Evolutionary conservation across 768 basidiomycete species (phyloP).

Genomic region (Lepiota brunneoincarnata): DNA sequence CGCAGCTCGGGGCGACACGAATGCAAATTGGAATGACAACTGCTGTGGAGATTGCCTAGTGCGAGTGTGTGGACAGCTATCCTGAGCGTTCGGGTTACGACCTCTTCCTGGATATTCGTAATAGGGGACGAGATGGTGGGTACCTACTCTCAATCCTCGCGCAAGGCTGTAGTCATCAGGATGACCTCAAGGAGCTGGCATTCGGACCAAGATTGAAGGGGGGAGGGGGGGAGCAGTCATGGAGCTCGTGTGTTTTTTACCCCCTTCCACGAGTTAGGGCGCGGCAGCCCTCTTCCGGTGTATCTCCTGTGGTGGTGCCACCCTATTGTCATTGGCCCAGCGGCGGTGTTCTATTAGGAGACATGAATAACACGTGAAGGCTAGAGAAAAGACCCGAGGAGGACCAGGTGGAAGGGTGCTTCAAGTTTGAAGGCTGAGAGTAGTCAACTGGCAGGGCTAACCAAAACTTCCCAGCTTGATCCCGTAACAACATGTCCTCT

Average conservation of each 20-base stretch:
- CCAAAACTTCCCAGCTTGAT: background rate
- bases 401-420: background rate
- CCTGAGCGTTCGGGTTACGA: background rate
- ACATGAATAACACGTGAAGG: background rate
- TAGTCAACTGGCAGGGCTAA: background rate
- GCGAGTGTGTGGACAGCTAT: background rate
- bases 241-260: background rate
- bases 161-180: background rate
- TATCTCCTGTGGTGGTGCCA: background rate
- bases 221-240: background rate
- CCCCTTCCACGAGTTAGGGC: background rate
- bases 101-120: background rate
- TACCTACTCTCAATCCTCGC: background rate
- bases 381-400: background rate
- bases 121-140: background rate
- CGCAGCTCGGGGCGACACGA: background rate
- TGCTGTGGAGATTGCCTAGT: background rate
- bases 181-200: background rate
- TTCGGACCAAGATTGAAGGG: background rate
- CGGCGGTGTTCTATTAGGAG: background rate
- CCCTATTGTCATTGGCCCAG: background rate
- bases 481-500: no score
- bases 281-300: background rate
- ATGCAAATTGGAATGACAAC: background rate
- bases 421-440: background rate